Percentiles rank a stretch among this genome's conserved stretches.
phyloP scores from a whole-genome alignment of 148 eudicot species.

The Rhododendron ovatum region DNA sequence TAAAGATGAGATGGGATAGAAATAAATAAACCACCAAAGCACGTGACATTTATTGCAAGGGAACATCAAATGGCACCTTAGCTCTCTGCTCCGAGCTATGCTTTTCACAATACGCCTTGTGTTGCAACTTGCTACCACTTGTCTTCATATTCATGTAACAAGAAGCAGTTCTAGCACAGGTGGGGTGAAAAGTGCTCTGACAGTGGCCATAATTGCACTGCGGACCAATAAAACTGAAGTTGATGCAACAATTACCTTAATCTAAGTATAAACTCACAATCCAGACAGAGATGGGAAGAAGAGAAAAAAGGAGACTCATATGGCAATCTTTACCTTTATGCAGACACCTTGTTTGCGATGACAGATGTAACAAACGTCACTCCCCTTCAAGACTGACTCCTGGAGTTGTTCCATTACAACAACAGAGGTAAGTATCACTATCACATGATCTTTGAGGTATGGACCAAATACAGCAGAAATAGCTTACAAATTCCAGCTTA shows the following conservation, averaged over 20 bases:
- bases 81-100: slow-evolving; percentile 85
- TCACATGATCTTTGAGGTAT: neutral
- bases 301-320: neutral
- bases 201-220: slow-evolving; percentile 95
- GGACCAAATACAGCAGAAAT: neutral
- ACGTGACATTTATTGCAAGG: neutral
- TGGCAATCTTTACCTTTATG: slow-evolving; percentile 54
- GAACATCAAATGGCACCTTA: slow-evolving; percentile 49
- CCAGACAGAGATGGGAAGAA: neutral
- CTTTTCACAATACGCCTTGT: slow-evolving; percentile 86
- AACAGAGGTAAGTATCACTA: neutral
- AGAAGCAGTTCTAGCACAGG: slow-evolving; percentile 89
- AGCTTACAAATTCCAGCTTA: neutral
- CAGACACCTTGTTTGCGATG: slow-evolving; percentile 74
- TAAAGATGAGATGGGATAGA: neutral
- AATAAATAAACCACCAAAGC: neutral
- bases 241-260: slow-evolving; percentile 4
- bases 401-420: slow-evolving; percentile 22
- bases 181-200: slow-evolving; percentile 76
- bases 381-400: slow-evolving; percentile 61
- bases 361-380: slow-evolving; percentile 67
- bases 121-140: slow-evolving; percentile 70
- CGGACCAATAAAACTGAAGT: slow-evolving; percentile 11
- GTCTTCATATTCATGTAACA: slow-evolving; percentile 64
- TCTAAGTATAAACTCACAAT: neutral